Conservation (phyloP, 1,284 basidiomycete genomes). For the Puccinia novopanici region DNA sequence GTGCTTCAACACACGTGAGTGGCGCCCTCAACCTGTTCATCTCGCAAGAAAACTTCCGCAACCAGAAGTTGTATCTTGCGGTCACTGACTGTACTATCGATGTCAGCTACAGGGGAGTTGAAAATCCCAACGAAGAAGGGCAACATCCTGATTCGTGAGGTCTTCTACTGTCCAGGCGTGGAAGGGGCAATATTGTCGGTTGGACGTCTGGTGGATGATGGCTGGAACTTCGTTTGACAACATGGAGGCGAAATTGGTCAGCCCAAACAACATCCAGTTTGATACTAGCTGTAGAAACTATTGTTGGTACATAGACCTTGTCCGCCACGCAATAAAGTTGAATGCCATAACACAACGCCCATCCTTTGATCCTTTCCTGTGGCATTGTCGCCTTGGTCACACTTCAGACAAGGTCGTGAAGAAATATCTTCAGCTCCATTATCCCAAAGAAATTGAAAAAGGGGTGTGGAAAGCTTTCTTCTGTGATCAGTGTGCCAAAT, state of each 20-base stretch:
- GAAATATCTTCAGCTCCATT: neutral
- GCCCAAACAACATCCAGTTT: neutral
- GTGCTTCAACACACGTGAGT: no score
- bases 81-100: neutral
- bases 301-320: neutral
- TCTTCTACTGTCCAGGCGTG: no score
- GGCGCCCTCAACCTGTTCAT: no score
- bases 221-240: neutral
- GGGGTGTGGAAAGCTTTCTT: neutral
- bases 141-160: neutral
- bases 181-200: conserved; percentile 1
- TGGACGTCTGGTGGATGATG: neutral
- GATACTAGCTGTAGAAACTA: neutral
- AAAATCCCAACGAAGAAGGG: conserved; percentile 17
- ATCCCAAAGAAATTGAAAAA: neutral
- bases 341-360: neutral
- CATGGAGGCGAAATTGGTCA: neutral
- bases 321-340: neutral
- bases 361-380: neutral
- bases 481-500: conserved; percentile 11
- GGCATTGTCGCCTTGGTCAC: conserved; percentile 17
- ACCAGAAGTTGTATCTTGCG: neutral
- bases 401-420: neutral
- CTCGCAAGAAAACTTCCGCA: no score
- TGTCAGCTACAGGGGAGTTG: neutral